Evolutionary conservation across 139 green algal genomes (phyloP).

Genomic region (Marvania coccoides): DNA sequence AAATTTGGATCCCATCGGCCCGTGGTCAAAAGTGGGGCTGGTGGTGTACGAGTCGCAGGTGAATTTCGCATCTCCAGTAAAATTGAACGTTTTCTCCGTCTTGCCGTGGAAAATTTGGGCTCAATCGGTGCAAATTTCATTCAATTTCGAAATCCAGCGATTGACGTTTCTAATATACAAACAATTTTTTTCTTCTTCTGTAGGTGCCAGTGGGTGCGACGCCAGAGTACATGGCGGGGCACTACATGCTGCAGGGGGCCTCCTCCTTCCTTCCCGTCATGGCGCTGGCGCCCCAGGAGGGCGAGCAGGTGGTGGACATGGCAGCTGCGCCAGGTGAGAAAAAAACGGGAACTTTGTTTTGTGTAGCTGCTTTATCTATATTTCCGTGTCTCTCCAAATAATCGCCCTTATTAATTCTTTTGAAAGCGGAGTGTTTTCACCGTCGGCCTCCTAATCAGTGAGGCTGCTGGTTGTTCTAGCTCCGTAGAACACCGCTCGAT

Average conservation of each 20-base stretch:
- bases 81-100: too few species aligned
- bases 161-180: too few species aligned
- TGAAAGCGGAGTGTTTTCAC: slow-evolving; percentile 2
- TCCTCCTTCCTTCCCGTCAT: slow-evolving; percentile 97
- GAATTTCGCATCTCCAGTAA: too few species aligned
- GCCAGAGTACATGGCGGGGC: slow-evolving; percentile 99
- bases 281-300: slow-evolving; percentile 86
- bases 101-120: too few species aligned
- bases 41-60: slow-evolving; percentile 94
- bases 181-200: slow-evolving; percentile 80
- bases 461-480: background rate
- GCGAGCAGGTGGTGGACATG: slow-evolving; percentile 91
- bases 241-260: slow-evolving; percentile 98
- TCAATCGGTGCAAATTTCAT: too few species aligned
- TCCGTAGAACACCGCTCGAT: too few species aligned
- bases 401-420: background rate
- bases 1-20: slow-evolving; percentile 94
- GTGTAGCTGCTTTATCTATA: background rate
- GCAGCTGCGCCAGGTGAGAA: slow-evolving; percentile 81
- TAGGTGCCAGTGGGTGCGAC: slow-evolving; percentile 97
- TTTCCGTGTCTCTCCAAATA: background rate
- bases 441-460: background rate
- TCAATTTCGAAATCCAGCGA: too few species aligned
- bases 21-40: slow-evolving; percentile 95
- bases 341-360: too few species aligned